Conservation (phyloP, 768 basidiomycete genomes). For the Suillus subaureus region DNA sequence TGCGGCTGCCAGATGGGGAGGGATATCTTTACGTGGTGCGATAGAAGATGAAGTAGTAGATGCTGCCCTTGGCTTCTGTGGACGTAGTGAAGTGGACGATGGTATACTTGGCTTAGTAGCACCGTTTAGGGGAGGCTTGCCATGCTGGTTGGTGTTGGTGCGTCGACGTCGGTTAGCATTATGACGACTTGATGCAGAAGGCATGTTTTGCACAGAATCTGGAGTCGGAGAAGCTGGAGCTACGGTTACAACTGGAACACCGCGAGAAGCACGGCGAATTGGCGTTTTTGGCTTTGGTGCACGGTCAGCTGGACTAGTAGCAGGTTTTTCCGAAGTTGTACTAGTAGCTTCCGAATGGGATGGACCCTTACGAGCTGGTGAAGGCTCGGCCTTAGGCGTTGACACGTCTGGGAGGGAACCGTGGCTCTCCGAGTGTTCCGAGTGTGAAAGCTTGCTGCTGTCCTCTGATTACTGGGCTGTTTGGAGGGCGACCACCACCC, state of each 20-base stretch:
- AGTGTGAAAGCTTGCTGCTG: constrained; percentile 17
- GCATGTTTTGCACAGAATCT: constrained; percentile 21
- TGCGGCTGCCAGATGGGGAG: constrained; percentile 52
- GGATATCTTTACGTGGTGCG: constrained; percentile 52
- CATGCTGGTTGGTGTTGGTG: constrained; percentile 43
- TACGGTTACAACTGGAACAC: constrained; percentile 23
- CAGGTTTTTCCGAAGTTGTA: constrained; percentile 24
- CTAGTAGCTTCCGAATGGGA: constrained; percentile 21
- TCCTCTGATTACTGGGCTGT: constrained; percentile 24
- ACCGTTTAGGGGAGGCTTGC: constrained; percentile 24
- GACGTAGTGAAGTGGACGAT: constrained; percentile 28
- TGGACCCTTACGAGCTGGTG: constrained; percentile 20
- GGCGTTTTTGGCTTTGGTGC: constrained; percentile 23
- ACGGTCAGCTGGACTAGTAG: constrained; percentile 24
- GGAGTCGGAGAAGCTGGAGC: constrained; percentile 24
- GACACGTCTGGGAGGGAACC: constrained; percentile 23
- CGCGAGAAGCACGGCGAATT: constrained; percentile 25
- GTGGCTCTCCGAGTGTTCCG: constrained; percentile 22
- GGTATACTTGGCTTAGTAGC: constrained; percentile 20
- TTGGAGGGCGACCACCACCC: constrained; percentile 33
- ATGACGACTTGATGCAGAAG: constrained; percentile 42
- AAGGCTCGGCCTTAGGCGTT: constrained; percentile 15
- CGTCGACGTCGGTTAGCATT: constrained; percentile 53
- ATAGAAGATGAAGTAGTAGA: constrained; percentile 25
- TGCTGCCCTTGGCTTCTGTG: constrained; percentile 36